Percentiles rank a stretch among this genome's conserved stretches.
These are phyloP conservation scores for Chaetothyriales sp. DNA, from an alignment of 2,329 filamentous ascomycete genomes.

Conservation along the genomic window DNA sequence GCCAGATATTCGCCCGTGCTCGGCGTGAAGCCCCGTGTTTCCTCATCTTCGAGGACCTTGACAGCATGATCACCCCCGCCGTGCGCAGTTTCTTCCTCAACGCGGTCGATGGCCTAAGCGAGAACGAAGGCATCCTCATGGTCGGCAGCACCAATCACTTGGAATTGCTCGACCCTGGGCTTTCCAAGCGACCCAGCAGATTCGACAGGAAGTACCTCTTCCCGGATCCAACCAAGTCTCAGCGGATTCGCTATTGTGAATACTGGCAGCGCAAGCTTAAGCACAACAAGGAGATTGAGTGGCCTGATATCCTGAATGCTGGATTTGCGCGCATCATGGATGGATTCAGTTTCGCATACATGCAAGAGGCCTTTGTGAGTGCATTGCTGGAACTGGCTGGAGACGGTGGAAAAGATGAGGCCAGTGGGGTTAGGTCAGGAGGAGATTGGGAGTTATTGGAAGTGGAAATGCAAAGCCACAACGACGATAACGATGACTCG, in stretches of 20 bases:
- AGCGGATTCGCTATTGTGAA: conserved; percentile 28
- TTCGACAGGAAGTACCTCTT: conserved; percentile 36
- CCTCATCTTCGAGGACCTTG: conserved; percentile 29
- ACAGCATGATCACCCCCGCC: conserved; percentile 24
- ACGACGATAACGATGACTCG: conserved; percentile 15
- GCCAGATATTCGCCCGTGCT: conserved; percentile 24
- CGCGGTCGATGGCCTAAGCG: conserved; percentile 27
- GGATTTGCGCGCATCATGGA: conserved; percentile 29
- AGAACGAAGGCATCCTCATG: conserved; percentile 30
- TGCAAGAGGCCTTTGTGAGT: conserved; percentile 31
- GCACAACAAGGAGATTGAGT: conserved; percentile 21
- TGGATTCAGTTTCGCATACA: conserved; percentile 32
- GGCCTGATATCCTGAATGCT: conserved; percentile 26
- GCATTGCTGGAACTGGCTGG: conserved; percentile 24
- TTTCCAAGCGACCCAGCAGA: conserved; percentile 31
- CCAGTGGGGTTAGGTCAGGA: conserved; percentile 7
- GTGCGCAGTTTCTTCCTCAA: conserved; percentile 29
- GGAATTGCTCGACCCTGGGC: conserved; percentile 24
- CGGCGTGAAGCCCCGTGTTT: conserved; percentile 26
- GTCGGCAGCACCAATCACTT: conserved; percentile 27
- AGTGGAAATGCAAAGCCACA: not conserved
- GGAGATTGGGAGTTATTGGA: conserved; percentile 1
- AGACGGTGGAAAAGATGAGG: conserved; percentile 2
- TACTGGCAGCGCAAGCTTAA: conserved; percentile 26
- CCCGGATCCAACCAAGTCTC: conserved; percentile 23